phyloP scores from a whole-genome alignment of 2,329 filamentous ascomycete genomes.

The Microdochium bolleyi region DNA sequence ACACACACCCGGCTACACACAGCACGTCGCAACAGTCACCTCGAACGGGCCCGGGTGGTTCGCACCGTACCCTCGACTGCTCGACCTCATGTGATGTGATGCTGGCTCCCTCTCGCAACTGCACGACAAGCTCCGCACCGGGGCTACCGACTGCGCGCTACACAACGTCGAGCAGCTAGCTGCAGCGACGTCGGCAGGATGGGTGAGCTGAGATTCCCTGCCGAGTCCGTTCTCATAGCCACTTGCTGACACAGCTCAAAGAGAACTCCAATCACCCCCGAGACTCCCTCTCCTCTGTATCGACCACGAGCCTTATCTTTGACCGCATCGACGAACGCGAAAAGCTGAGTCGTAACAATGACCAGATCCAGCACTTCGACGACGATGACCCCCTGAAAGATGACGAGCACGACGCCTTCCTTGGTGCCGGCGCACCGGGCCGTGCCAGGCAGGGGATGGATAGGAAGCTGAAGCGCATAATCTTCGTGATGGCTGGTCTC shows the following conservation, averaged over 20 bases:
- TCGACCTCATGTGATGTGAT: too few species aligned
- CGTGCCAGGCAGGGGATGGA: conserved; percentile 50
- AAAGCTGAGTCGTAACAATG: conserved; percentile 16
- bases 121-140: too few species aligned
- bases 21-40: too few species aligned
- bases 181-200: background rate
- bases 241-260: background rate
- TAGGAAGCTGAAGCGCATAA: conserved; percentile 51
- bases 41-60: too few species aligned
- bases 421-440: conserved; percentile 26
- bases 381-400: conserved; percentile 35
- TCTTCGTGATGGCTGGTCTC: conserved; percentile 53
- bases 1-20: too few species aligned
- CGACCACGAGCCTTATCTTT: conserved; percentile 75
- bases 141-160: too few species aligned
- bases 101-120: too few species aligned
- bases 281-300: conserved; percentile 66
- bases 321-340: conserved; percentile 60
- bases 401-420: conserved; percentile 44
- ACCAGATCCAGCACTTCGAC: conserved; percentile 27
- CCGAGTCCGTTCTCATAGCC: background rate
- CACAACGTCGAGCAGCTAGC: too few species aligned
- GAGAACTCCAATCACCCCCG: conserved; percentile 31
- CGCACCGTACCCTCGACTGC: too few species aligned
- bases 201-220: background rate